These are phyloP conservation scores for Alternaria rosae DNA, from an alignment of 2,329 filamentous ascomycete genomes.

Conservation along the genomic window DNA sequence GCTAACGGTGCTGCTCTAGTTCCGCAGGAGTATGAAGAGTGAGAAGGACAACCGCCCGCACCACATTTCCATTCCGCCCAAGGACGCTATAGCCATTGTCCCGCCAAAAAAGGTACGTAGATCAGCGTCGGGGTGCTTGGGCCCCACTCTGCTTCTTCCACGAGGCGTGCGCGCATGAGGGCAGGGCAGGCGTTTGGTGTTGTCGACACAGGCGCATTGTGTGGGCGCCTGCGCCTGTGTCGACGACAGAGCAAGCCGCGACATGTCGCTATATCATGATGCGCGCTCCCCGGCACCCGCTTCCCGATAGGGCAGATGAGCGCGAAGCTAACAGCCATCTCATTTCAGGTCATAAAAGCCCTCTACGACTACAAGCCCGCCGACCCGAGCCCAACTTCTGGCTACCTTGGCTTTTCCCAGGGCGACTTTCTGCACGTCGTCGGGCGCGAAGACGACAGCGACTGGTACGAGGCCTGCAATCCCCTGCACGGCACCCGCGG, in stretches of 20 bases:
- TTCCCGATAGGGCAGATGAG: slow-evolving; percentile 27
- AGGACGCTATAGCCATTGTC: slow-evolving; percentile 86
- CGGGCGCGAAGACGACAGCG: slow-evolving; percentile 88
- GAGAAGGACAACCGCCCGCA: slow-evolving; percentile 78
- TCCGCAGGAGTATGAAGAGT: slow-evolving; percentile 89
- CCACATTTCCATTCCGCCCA: slow-evolving; percentile 80
- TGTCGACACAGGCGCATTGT: slow-evolving; percentile 1
- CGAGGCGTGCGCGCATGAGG: neutral
- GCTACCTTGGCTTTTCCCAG: slow-evolving; percentile 84
- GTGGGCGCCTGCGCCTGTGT: slow-evolving; percentile 1
- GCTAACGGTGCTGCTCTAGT: slow-evolving; percentile 48
- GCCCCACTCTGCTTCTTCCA: slow-evolving; percentile 1
- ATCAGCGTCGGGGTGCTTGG: neutral
- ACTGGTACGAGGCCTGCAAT: slow-evolving; percentile 99
- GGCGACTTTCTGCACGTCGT: slow-evolving; percentile 99
- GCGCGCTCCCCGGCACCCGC: slow-evolving; percentile 18
- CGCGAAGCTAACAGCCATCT: slow-evolving; percentile 36
- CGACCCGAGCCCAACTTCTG: slow-evolving; percentile 63
- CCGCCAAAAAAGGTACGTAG: slow-evolving; percentile 84
- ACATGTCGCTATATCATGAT: slow-evolving; percentile 5
- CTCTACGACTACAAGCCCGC: slow-evolving; percentile 94
- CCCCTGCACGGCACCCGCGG: slow-evolving; percentile 87
- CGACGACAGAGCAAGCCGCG: neutral
- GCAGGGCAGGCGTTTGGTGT: neutral
- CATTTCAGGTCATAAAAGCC: slow-evolving; percentile 86